phyloP scores from a whole-genome alignment of 73 alveolate species.

The Tetrahymena borealis region DNA sequence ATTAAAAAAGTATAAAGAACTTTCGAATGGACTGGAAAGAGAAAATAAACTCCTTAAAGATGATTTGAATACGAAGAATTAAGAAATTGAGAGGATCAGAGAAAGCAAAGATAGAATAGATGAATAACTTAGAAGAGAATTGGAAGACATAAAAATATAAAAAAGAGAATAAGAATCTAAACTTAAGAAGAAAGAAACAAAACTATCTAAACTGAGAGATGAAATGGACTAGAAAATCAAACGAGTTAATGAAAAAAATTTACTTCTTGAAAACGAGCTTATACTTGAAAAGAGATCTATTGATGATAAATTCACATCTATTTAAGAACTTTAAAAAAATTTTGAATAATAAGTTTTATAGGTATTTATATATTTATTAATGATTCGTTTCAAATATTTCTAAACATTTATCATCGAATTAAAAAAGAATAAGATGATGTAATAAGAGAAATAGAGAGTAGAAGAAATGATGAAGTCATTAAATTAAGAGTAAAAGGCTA shows the following conservation, averaged over 20 bases:
- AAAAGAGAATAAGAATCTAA: background rate
- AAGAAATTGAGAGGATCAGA: background rate
- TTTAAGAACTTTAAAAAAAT: background rate
- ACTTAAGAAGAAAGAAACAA: background rate
- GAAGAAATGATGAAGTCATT: background rate
- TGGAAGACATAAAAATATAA: background rate
- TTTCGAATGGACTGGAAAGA: background rate
- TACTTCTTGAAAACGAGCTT: background rate
- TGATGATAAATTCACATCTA: background rate
- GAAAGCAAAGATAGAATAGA: background rate
- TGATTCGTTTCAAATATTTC: background rate
- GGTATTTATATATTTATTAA: background rate
- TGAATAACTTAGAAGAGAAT: background rate
- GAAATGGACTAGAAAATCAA: background rate
- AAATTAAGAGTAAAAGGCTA: background rate
- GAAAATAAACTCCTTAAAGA: background rate
- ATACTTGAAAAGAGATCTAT: background rate
- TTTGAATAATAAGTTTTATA: background rate
- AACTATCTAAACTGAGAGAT: background rate
- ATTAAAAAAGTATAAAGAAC: background rate
- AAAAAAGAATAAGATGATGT: background rate
- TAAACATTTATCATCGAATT: background rate
- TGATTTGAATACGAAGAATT: background rate
- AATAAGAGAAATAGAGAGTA: background rate
- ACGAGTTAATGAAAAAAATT: background rate